Base-by-base conservation (phyloP, 1,284 basidiomycete species). In the Taiwanofungus camphoratus region DNA sequence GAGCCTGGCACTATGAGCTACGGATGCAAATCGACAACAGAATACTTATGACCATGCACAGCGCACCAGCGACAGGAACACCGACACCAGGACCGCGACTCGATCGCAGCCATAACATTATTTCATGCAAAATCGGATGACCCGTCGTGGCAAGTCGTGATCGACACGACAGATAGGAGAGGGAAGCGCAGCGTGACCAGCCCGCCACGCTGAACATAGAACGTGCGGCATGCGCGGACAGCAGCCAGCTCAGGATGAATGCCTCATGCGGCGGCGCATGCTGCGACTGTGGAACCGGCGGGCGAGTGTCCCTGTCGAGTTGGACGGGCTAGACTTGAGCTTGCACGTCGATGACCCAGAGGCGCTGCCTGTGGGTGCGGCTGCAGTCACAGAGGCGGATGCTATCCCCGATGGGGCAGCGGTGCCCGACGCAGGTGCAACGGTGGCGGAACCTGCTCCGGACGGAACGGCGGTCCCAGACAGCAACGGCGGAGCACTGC, bases 391-490 rank as follows among this genome's bases (percentile, higher is more conserved):
- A 24, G 54, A 23, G 20, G 37, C 24, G 40, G 55, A 46, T 22
- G 40, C 41, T 36, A 48, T 42, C 34, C 33, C 49, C 21, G 44
- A 36, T 39, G 44, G 35, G n/a, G 46, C 23, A 7, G 47, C 39
- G 19, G 49, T 36, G 34, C 48, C 48, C 5, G 49, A 39, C 16
- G 32, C 35, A 5, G 50, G 8, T n/a, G 55, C 21, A 38, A 45
- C 33, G 27, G 51, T 18, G 16, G 36, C 27, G 39, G 55, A 46
- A 23, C 38, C 40, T 34, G 48, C 41, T 30, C 36, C 46, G 6
- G 50, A 40, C 33, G 46, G 24, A 13, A 45, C 31, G 9, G 49
- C 39, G 9, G 53, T 34, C 32, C 46, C 50, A 6, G 51, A 42
- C n/a, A 37, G 40, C 34, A 49, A 50, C 30, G 48, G 19, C 12